Evolutionary conservation across 768 basidiomycete species (phyloP).

Genomic region (Termitomyces sp.): DNA sequence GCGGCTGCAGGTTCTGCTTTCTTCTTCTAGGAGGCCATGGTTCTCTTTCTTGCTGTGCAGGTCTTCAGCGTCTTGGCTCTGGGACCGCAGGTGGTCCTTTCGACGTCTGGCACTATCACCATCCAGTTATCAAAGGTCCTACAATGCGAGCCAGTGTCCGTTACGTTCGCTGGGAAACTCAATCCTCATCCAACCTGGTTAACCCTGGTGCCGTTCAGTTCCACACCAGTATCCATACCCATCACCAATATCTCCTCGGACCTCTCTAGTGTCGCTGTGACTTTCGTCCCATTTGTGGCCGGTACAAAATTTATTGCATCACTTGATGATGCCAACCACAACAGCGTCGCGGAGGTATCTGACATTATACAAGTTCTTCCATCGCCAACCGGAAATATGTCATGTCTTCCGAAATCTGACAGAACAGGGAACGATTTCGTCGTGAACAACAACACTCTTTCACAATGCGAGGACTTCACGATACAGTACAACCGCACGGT

Average conservation of each 20-base stretch:
- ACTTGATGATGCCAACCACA: constrained; percentile 46
- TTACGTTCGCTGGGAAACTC: constrained; percentile 43
- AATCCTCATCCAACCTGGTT: constrained; percentile 40
- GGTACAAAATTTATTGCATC: constrained; percentile 54
- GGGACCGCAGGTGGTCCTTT: constrained; percentile 41
- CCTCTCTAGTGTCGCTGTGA: constrained; percentile 41
- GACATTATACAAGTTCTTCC: constrained; percentile 45
- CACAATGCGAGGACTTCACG: constrained; percentile 51
- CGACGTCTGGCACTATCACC: constrained; percentile 31
- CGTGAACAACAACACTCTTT: constrained; percentile 27
- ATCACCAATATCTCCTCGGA: constrained; percentile 37
- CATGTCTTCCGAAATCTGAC: constrained; percentile 36
- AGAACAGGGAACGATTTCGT: constrained; percentile 28
- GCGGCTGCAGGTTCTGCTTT: constrained; percentile 24
- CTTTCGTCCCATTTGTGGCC: constrained; percentile 51
- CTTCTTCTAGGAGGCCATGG: constrained; percentile 18
- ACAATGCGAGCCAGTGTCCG: constrained; percentile 52
- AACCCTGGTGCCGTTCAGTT: constrained; percentile 53
- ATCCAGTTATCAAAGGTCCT: constrained; percentile 42
- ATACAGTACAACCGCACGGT: constrained; percentile 38
- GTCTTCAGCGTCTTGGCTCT: constrained; percentile 32
- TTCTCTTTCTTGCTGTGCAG: constrained; percentile 26
- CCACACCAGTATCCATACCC: constrained; percentile 46
- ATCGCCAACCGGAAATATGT: constrained; percentile 34
- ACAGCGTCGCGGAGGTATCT: constrained; percentile 41